Evolutionary conservation across 2,329 filamentous ascomycete genomes (phyloP), one percentile per base, ranked within the genome.

Genomic region (Neofusicoccum laricinum): DNA sequence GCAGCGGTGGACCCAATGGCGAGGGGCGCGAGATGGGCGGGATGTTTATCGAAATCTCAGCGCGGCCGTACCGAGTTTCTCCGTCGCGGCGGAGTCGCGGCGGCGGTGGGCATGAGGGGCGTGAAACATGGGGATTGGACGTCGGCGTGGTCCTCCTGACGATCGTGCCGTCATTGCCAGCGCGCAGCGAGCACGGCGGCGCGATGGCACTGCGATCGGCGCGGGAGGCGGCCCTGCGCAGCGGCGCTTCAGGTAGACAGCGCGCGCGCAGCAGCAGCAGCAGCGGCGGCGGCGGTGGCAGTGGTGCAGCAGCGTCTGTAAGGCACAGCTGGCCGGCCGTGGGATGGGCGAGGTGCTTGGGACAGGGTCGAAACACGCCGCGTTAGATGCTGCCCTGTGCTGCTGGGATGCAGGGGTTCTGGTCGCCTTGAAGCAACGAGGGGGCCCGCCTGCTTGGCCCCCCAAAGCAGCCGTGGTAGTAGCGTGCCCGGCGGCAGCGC

Each of bases 391-490:
- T 59, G 55, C 55, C 55, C 55, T 46, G 55, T 59, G 55, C 55
- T 58, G 40, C 53, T 43, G 40, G 53, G 53, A 36, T 46, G 38
- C 55, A 59, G 55, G 55, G 62, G 38, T 32, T 51, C 11, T 36
- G 62, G 62, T 30, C 43, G 62, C 62, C 62, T 64, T 64, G 62
- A 58, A 46, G 45, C 62, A 64, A 32, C 58, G 58, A 61, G 43
- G 45, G 43, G 57, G 30, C 30, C 41, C 40, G 30, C 19, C 51
- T 25, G 21, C 55, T 53, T 36, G 49, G 49, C 38, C 53, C 41
- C 51, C 55, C 55, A 45, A 46, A 59, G 38, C 51, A 41, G 38
- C 38, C 14, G 38, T 40, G 36, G 34, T 15, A 51, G 51, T 57
- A 57, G 51, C 21, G 51, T 38, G 49, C 25, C 14, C 15, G 45